A percentile compares a stretch with the other conserved stretches of the same genome.
These are phyloP conservation scores for Sonneratia caseolaris DNA, from an alignment of 345 rosid species.

Conservation along the genomic window DNA sequence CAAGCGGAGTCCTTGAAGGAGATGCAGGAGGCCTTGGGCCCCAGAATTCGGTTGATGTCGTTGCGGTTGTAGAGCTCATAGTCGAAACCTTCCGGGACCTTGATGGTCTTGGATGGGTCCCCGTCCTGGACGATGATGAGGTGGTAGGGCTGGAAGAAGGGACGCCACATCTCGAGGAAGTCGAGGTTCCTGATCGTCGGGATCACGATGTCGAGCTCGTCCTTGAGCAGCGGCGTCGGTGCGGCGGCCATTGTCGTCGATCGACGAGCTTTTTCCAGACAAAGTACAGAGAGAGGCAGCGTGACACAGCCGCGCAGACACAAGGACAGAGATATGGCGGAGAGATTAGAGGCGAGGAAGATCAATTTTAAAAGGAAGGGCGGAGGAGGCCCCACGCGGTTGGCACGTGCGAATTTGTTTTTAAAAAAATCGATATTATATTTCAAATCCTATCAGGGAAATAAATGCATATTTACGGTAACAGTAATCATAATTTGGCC, in stretches of 20 bases:
- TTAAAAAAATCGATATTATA: no score
- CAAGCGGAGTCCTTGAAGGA: conserved; percentile 18
- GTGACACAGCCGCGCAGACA: background rate
- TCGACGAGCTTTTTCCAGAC: background rate
- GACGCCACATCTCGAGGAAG: conserved; percentile 78
- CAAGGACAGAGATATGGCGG: background rate
- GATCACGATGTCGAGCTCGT: conserved; percentile 76
- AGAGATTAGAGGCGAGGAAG: background rate
- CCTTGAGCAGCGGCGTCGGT: conserved; percentile 39
- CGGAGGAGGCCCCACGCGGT: no score
- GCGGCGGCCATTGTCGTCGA: background rate
- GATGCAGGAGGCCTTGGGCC: conserved; percentile 59
- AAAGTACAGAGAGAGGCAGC: background rate
- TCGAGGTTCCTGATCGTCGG: conserved; percentile 75
- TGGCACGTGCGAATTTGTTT: no score
- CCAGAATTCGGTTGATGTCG: conserved; percentile 66
- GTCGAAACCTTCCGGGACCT: conserved; percentile 68
- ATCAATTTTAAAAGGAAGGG: no score
- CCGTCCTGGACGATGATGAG: conserved; percentile 87
- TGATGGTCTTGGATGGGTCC: conserved; percentile 55
- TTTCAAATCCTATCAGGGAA: no score
- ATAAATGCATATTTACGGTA: no score
- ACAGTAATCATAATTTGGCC: no score
- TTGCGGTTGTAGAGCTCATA: conserved; percentile 77
- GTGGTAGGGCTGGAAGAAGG: conserved; percentile 67